Evolutionary conservation across 805 yeast genomes (phyloP).

Genomic region (Kodamaea nitidulidarum): DNA sequence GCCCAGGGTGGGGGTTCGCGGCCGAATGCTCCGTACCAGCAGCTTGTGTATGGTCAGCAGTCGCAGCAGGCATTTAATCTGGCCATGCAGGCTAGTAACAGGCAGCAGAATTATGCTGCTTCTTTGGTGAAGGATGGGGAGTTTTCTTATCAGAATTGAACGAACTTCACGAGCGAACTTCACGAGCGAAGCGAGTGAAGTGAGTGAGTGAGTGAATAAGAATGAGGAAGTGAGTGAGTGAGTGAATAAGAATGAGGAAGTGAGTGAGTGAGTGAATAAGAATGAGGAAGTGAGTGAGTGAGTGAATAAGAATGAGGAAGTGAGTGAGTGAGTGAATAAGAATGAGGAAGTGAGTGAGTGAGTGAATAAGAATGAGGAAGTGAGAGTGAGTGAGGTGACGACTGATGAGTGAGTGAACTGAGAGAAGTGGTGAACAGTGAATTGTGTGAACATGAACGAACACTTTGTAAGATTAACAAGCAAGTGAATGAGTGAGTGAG

Average conservation of each 20-base stretch:
- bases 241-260: too few relatives aligned
- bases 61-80: conserved; percentile 16
- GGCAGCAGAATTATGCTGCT: conserved; percentile 13
- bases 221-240: too few relatives aligned
- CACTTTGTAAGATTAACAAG: not conserved
- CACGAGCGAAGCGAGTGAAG: too few relatives aligned
- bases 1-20: not conserved
- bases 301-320: too few relatives aligned
- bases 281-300: too few relatives aligned
- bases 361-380: too few relatives aligned
- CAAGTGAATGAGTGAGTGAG: too few relatives aligned
- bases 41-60: conserved; percentile 16
- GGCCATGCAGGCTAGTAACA: conserved; percentile 12
- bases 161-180: too few relatives aligned
- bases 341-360: too few relatives aligned
- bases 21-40: conserved; percentile 6
- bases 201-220: too few relatives aligned
- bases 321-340: too few relatives aligned
- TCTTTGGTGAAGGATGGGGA: conserved; percentile 9
- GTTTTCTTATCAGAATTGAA: conserved; percentile 8
- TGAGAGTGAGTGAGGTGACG: not conserved
- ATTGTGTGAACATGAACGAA: not conserved
- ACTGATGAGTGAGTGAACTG: not conserved
- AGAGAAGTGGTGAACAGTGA: not conserved
- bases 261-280: too few relatives aligned